phyloP scores from a whole-genome alignment of 306 rosid species.

The Gynostemma pentaphyllum region DNA sequence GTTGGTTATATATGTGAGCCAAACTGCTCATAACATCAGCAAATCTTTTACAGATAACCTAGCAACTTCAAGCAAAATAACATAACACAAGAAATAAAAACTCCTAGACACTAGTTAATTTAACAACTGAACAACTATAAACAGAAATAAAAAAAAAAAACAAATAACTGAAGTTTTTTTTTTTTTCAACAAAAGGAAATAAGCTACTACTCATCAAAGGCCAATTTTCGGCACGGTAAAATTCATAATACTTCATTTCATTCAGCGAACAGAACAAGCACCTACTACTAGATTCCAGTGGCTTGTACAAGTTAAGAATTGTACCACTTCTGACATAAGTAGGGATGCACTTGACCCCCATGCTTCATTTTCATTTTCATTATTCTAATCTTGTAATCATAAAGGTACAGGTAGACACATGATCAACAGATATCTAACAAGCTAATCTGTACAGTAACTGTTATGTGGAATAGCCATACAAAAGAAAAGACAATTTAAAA shows the following conservation, averaged over 20 bases:
- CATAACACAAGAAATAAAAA: background rate
- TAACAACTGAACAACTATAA: background rate
- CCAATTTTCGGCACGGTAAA: background rate
- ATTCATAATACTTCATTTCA: background rate
- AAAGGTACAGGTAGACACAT: background rate
- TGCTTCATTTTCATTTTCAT: background rate
- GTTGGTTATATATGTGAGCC: background rate
- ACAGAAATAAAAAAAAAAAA: background rate
- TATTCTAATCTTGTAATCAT: background rate
- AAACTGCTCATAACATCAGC: background rate
- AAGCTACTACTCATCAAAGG: background rate
- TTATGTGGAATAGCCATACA: background rate
- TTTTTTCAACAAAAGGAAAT: background rate
- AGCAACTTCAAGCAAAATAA: background rate
- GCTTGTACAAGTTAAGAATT: slow-evolving; percentile 2
- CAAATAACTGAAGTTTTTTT: background rate
- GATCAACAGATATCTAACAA: background rate
- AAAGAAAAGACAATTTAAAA: background rate
- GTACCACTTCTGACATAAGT: background rate
- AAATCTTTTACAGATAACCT: background rate
- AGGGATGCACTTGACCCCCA: background rate
- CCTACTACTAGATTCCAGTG: background rate
- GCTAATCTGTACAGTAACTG: background rate
- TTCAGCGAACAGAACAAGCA: background rate
- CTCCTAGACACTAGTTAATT: background rate